Conservation (phyloP, 1,139 yeast species). For the Kodamaea derodonti region DNA sequence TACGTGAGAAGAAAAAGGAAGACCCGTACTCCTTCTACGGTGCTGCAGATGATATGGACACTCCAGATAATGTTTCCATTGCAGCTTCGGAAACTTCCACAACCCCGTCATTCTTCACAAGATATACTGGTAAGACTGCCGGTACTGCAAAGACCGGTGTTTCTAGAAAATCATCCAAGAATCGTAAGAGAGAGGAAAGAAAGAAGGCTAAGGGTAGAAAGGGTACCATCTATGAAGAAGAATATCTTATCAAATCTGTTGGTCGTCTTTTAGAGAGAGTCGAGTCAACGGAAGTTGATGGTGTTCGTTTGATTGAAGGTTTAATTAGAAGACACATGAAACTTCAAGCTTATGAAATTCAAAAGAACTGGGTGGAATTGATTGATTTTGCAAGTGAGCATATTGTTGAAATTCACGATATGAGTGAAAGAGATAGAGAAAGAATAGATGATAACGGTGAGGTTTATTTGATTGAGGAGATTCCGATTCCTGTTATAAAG, state of each 20-base stretch:
- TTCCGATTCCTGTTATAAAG: constrained; percentile 59
- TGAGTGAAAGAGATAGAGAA: constrained; percentile 82
- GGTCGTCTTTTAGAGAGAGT: constrained; percentile 85
- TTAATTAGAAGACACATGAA: constrained; percentile 68
- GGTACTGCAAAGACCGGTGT: constrained; percentile 98
- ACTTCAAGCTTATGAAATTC: constrained; percentile 82
- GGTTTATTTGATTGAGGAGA: constrained; percentile 69
- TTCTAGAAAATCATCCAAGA: constrained; percentile 85
- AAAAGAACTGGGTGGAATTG: constrained; percentile 61
- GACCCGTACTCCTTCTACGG: constrained; percentile 88
- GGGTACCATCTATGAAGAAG: constrained; percentile 96
- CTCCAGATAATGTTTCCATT: constrained; percentile 90
- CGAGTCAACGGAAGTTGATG: constrained; percentile 72
- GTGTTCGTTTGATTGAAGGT: constrained; percentile 67
- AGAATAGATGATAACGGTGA: constrained; percentile 87
- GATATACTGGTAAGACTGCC: constrained; percentile 92
- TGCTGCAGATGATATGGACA: constrained; percentile 60
- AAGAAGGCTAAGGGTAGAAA: constrained; percentile 95
- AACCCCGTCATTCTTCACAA: constrained; percentile 86
- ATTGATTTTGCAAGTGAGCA: constrained; percentile 52
- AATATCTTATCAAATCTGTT: constrained; percentile 81
- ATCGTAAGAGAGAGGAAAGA: constrained; percentile 90
- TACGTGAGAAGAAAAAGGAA: constrained; percentile 73
- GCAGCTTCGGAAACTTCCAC: constrained; percentile 95
- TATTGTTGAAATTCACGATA: constrained; percentile 69